phyloP scores from a whole-genome alignment of 164 flowering plant genomes.

The Amborella trichopoda region DNA sequence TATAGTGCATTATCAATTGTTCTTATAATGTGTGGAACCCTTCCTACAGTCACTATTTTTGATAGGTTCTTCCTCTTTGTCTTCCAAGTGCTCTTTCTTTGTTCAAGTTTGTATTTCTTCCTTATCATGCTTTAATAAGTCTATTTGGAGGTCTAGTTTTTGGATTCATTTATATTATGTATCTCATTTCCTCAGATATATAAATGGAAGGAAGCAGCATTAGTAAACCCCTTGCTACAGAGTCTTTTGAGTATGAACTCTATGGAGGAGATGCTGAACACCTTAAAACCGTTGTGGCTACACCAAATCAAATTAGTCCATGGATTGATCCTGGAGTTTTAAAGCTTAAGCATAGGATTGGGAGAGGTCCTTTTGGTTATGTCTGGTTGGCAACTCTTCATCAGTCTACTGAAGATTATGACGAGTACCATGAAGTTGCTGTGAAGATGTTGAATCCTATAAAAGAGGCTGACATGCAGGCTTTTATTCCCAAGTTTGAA shows the following conservation, averaged over 20 bases:
- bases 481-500: conserved; percentile 35
- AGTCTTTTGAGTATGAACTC: conserved; percentile 56
- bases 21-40: too few species aligned
- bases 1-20: too few species aligned
- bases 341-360: conserved; percentile 74
- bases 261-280: conserved; percentile 51
- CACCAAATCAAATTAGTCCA: conserved; percentile 32
- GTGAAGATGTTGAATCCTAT: conserved; percentile 64
- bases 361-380: conserved; percentile 82
- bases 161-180: too few species aligned
- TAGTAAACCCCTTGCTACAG: conserved; percentile 17
- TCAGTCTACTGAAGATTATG: conserved; percentile 50
- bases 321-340: conserved; percentile 63
- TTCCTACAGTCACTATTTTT: too few species aligned
- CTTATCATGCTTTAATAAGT: too few species aligned
- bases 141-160: too few species aligned
- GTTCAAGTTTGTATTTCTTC: too few species aligned
- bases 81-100: too few species aligned
- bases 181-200: too few species aligned
- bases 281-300: conserved; percentile 42
- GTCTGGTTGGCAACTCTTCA: conserved; percentile 91
- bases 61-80: too few species aligned
- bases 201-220: too few species aligned
- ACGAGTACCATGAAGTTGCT: conserved; percentile 81
- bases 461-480: conserved; percentile 38